These are phyloP conservation scores for Hypoxylon cercidicola DNA, from an alignment of 495 filamentous ascomycete genomes.

Conservation along the genomic window DNA sequence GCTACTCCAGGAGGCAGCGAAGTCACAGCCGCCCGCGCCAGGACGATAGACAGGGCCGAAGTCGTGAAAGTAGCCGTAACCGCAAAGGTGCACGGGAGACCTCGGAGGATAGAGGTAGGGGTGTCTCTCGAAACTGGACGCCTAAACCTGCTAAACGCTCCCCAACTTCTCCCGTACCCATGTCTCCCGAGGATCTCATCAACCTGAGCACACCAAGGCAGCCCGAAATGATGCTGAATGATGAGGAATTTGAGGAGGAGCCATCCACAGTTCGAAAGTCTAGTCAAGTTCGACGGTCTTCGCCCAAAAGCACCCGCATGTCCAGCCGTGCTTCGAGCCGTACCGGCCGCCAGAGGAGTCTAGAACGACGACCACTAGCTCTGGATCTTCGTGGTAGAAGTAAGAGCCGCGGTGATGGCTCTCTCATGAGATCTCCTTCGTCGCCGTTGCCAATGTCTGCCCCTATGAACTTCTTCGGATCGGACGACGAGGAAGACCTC, in stretches of 20 bases:
- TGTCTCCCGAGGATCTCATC: constrained; percentile 86
- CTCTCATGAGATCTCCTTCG: constrained; percentile 77
- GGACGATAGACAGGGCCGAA: constrained; percentile 51
- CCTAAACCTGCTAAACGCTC: constrained; percentile 80
- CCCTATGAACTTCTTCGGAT: constrained; percentile 52
- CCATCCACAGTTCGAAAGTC: constrained; percentile 55
- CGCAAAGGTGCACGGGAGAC: constrained; percentile 65
- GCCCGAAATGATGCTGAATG: constrained; percentile 27
- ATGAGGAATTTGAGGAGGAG: constrained; percentile 45
- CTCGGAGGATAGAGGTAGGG: constrained; percentile 75
- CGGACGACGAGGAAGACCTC: constrained; percentile 70
- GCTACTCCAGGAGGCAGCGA: constrained; percentile 65
- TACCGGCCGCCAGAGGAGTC: constrained; percentile 62
- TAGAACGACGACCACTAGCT: constrained; percentile 59
- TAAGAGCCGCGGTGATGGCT: constrained; percentile 62
- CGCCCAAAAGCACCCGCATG: constrained; percentile 52
- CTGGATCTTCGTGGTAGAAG: constrained; percentile 65
- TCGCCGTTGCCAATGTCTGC: constrained; percentile 77
- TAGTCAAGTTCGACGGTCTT: constrained; percentile 49
- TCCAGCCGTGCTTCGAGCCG: constrained; percentile 54
- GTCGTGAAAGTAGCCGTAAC: constrained; percentile 62
- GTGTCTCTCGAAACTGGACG: constrained; percentile 73
- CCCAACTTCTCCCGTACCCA: constrained; percentile 88
- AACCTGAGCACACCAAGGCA: constrained; percentile 61
- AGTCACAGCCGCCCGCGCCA: constrained; percentile 67